A percentile compares a stretch with the other conserved stretches of the same genome.
These are phyloP conservation scores for Pseudogymnoascus sp. DNA, from an alignment of 2,329 filamentous ascomycete genomes.

Conservation along the genomic window DNA sequence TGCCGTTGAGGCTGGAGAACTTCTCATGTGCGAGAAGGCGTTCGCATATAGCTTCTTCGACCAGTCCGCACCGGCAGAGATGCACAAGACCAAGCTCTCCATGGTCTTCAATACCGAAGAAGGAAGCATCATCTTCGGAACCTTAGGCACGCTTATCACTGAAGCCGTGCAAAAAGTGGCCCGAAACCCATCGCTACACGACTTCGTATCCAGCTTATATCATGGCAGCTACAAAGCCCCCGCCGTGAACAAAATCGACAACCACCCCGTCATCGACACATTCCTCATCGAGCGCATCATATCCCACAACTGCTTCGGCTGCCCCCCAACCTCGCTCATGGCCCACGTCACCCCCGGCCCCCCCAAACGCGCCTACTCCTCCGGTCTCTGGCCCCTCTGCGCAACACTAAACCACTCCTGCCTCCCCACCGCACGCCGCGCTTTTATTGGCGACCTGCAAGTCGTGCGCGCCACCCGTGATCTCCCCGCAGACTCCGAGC, in stretches of 20 bases:
- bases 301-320: conserved; percentile 37
- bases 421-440: conserved; percentile 34
- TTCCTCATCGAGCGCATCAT: conserved; percentile 39
- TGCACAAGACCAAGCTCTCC: background rate
- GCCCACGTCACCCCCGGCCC: conserved; percentile 16
- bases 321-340: conserved; percentile 21
- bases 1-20: conserved; percentile 39
- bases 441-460: conserved; percentile 47
- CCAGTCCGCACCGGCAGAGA: background rate
- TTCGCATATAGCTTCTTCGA: conserved; percentile 32
- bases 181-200: conserved; percentile 30
- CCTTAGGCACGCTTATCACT: conserved; percentile 27
- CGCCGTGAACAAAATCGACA: conserved; percentile 26
- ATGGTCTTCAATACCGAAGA: conserved; percentile 7
- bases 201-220: conserved; percentile 31
- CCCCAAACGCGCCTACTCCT: conserved; percentile 17
- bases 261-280: conserved; percentile 36
- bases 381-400: conserved; percentile 39
- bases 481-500: conserved; percentile 36
- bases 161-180: conserved; percentile 38
- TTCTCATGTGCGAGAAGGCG: conserved; percentile 48
- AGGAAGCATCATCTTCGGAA: background rate
- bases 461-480: conserved; percentile 39
- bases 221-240: conserved; percentile 32
- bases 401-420: conserved; percentile 47